Base-by-base conservation (phyloP, 2,329 filamentous ascomycete species). In the Aschersonia sp. region DNA sequence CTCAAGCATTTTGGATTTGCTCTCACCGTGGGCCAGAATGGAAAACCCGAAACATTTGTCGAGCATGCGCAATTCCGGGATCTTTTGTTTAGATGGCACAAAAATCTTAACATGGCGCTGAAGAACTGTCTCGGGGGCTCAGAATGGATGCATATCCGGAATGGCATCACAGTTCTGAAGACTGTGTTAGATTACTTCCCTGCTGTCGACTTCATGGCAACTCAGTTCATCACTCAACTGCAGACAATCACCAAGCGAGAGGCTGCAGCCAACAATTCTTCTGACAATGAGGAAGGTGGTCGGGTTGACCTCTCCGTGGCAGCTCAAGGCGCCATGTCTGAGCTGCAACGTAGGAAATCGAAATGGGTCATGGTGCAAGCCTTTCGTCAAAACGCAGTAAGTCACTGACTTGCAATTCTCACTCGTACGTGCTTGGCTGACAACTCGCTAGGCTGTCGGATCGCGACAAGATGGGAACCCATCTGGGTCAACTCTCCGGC, bases 111-210 rank as follows among this genome's bases (percentile, higher is more conserved):
- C 56, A 77, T 71, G 45, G 87, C 91, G 2, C 70, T 98, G 48
- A 89, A 89, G 61, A 76, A 77, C 40, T 96, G 91, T 61, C 73
- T 98, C 44, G 79, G 80, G 20, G 83, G 84, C 31, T 81, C 78
- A 32, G 91, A 97, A 65, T 98, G 92, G 77, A 96, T 96, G 84
- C 89, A 96, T 63, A 94, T 97, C 60, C 82, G 91, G 48, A 98
- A 98, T 61, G 88, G 89, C 43, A 94, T 97, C 55, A 92, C 85
- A 50, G 75, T 97, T 4, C 72, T 98, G 50, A 94, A 92, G 61
- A 76, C 79, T 9, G 74, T 95, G 45, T 77, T 87, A 30, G 80
- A 88, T 46, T 76, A 81, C 57, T 98, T 95, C 72, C 94, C 92
- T 4, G 84, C 82, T 12, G 79, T 97, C 50, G 88, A 94, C 59